Evolutionary conservation across 2,329 filamentous ascomycete genomes (phyloP).

Genomic region (Xylaria digitata): DNA sequence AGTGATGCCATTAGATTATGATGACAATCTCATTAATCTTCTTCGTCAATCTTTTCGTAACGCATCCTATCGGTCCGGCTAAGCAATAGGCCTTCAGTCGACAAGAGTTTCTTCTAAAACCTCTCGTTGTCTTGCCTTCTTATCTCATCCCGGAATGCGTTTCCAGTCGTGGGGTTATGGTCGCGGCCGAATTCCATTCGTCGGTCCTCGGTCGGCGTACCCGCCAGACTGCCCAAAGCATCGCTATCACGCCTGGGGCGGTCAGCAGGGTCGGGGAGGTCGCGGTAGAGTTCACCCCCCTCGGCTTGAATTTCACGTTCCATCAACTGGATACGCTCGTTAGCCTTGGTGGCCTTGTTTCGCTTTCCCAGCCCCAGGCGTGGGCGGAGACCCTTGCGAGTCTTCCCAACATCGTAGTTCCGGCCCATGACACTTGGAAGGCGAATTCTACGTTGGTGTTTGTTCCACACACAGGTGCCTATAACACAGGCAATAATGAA

Average conservation of each 20-base stretch:
- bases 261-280: conserved; percentile 50
- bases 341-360: conserved; percentile 50
- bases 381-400: conserved; percentile 50
- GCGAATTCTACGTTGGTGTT: conserved; percentile 60
- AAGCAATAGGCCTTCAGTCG: background rate
- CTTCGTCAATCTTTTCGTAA: conserved; percentile 7
- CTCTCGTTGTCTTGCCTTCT: conserved; percentile 59
- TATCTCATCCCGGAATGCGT: conserved; percentile 64
- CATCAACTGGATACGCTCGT: conserved; percentile 60
- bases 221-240: conserved; percentile 61
- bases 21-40: conserved; percentile 5
- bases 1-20: conserved; percentile 3
- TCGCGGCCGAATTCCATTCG: conserved; percentile 54
- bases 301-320: conserved; percentile 49
- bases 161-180: conserved; percentile 42
- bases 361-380: conserved; percentile 51
- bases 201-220: conserved; percentile 58
- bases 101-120: conserved; percentile 39
- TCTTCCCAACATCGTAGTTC: conserved; percentile 59
- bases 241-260: conserved; percentile 58
- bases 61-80: background rate
- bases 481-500: conserved; percentile 61
- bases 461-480: conserved; percentile 68
- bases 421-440: conserved; percentile 64
- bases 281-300: conserved; percentile 52